A percentile compares a stretch with the other conserved stretches of the same genome.
Evolutionary conservation across 352 stramenopile genomes (phyloP).

Genomic region (Phytophthora brassicae): DNA sequence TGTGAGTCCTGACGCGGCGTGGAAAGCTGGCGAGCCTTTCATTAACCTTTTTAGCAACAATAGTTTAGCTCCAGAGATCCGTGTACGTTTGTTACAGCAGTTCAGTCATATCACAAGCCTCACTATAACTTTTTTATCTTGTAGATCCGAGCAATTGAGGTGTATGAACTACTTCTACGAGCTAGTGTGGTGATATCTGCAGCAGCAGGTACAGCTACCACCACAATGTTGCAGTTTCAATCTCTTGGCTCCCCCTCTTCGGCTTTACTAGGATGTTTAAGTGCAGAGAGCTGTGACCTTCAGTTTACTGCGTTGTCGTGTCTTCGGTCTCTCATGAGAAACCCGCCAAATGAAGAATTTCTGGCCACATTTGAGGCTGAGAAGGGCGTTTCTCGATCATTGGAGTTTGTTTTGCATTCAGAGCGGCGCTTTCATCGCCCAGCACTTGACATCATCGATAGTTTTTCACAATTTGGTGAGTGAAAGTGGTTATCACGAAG

Average conservation of each 20-base stretch:
- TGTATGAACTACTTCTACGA: conserved; percentile 21
- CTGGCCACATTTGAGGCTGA: conserved; percentile 34
- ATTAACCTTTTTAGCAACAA: conserved; percentile 31
- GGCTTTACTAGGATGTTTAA: conserved; percentile 40
- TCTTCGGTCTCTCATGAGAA: conserved; percentile 35
- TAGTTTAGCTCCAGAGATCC: conserved; percentile 26
- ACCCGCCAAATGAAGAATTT: conserved; percentile 30
- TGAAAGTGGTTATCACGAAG: neutral
- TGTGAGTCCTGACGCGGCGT: conserved; percentile 20
- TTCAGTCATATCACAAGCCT: neutral
- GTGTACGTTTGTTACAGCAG: conserved; percentile 15
- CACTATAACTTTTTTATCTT: neutral
- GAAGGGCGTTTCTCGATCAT: conserved; percentile 22
- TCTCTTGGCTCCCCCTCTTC: conserved; percentile 33
- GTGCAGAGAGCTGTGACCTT: conserved; percentile 26
- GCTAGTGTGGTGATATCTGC: conserved; percentile 7
- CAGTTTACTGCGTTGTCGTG: conserved; percentile 43
- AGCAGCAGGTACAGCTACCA: neutral
- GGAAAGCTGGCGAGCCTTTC: conserved; percentile 57
- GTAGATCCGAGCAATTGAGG: conserved; percentile 22
- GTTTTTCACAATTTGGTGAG: conserved; percentile 51
- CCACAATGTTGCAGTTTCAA: conserved; percentile 31
- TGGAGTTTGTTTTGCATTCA: conserved; percentile 31
- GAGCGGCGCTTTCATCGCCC: conserved; percentile 45
- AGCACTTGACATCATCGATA: conserved; percentile 50